Base-by-base conservation (phyloP, 2,329 filamentous ascomycete genomes). In the Fusarium burgessii region DNA sequence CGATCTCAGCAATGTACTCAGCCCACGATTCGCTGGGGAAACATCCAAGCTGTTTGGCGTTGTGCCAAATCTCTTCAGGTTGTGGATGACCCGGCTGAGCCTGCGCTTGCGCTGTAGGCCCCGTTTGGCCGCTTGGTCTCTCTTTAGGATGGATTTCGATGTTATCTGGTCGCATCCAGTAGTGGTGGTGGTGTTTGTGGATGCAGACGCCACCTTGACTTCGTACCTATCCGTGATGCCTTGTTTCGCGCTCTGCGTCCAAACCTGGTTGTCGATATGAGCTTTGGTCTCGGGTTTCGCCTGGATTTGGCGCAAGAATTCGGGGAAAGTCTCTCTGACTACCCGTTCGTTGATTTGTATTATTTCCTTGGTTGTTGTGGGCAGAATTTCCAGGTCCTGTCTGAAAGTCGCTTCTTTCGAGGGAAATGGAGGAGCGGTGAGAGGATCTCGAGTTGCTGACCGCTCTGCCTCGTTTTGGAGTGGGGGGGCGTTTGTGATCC, bases 151-250 rank as follows among this genome's bases (percentile, higher is more conserved):
- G 59, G 49, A 70, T 58, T 11, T 73, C 58, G 64, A 76, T 66
- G 20, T 47, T 58, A 23, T 62, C 76, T 40, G 83, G 80, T 61
- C 81, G 80, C 69, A 85, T 67, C 88, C 88, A 89, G 81, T 89
- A 90, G 80, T 90, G 88, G 77, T 90, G 88, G 73, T 90, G 87
- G 73, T 90, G 88, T 70, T 85, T 88, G 77, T 90, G 88, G 62
- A 88, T 71, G 73, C 87, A 88, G 70, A 86, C 74, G 67, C 74
- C 40, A 23, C 69, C 72, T 52, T 71, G 58, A 62, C 65, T 54
- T 75, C 58, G 52, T 70, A 58, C 49, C 69, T 77, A 54, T 64
- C 66, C 42, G 51, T 70, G 55, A 73, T 75, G 55, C 74, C 71
- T 58, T 51, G 61, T 20, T 76, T 70, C 23, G 70, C 59, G 29